These are phyloP conservation scores for Chaetomium fimeti DNA, from an alignment of 495 filamentous ascomycete species.

Conservation along the genomic window DNA sequence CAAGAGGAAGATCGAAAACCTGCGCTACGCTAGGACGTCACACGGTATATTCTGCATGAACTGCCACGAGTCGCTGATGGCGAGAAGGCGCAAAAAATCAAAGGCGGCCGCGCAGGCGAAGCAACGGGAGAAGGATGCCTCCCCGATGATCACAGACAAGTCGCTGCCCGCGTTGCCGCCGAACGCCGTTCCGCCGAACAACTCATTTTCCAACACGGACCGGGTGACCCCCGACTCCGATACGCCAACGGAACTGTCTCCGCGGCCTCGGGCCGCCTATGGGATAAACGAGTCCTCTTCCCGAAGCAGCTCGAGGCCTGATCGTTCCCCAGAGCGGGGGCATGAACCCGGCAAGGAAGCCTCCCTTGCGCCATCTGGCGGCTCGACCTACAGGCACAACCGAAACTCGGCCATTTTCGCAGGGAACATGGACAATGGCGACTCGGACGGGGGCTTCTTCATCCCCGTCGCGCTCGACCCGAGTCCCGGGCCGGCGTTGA, in stretches of 20 bases:
- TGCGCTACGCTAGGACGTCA: constrained; percentile 95
- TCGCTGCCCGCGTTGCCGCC: constrained; percentile 90
- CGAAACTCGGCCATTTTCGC: constrained; percentile 67
- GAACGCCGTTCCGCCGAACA: constrained; percentile 59
- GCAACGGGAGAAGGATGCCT: constrained; percentile 57
- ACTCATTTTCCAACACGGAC: constrained; percentile 56
- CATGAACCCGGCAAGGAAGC: constrained; percentile 48
- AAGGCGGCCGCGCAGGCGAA: constrained; percentile 62
- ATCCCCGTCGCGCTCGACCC: constrained; percentile 91
- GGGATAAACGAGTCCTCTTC: constrained; percentile 49
- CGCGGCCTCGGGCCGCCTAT: constrained; percentile 57
- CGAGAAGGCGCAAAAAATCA: constrained; percentile 84
- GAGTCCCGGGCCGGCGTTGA: constrained; percentile 62
- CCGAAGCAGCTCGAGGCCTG: constrained; percentile 49
- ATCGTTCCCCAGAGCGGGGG: constrained; percentile 50
- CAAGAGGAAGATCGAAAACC: constrained; percentile 97
- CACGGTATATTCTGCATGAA: constrained; percentile 99
- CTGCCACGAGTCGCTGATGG: constrained; percentile 99
- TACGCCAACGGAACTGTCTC: constrained; percentile 68
- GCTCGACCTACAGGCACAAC: constrained; percentile 74
- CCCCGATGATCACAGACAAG: constrained; percentile 79
- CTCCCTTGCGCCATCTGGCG: constrained; percentile 66
- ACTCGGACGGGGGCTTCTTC: constrained; percentile 67
- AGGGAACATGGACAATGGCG: constrained; percentile 59
- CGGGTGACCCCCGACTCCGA: constrained; percentile 76